phyloP scores from a whole-genome alignment of 2,329 filamentous ascomycete species.

The Westerdykella aurantiaca region DNA sequence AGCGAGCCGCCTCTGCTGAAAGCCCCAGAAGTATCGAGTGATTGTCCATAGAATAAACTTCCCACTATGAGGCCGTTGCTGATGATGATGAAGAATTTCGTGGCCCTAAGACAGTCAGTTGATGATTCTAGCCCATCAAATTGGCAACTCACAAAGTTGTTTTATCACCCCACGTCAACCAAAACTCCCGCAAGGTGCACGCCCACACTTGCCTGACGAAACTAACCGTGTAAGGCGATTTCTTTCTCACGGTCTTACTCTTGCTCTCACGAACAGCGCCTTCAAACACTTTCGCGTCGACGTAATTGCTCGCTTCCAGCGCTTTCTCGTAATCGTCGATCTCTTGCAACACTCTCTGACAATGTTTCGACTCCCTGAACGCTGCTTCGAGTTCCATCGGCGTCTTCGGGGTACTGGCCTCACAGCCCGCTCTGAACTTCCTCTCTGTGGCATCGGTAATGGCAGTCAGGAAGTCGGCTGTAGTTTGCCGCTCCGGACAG shows the following conservation, averaged over 20 bases:
- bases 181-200: slow-evolving; percentile 67
- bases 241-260: slow-evolving; percentile 59
- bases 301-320: slow-evolving; percentile 52
- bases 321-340: slow-evolving; percentile 56
- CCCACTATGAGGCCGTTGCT: slow-evolving; percentile 70
- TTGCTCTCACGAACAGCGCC: slow-evolving; percentile 60
- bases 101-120: slow-evolving; percentile 33
- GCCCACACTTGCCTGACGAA: slow-evolving; percentile 65
- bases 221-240: slow-evolving; percentile 70
- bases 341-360: slow-evolving; percentile 56
- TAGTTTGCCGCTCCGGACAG: slow-evolving; percentile 59
- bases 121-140: no score
- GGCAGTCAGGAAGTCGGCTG: slow-evolving; percentile 71
- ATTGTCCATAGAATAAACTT: slow-evolving; percentile 68
- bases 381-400: slow-evolving; percentile 62
- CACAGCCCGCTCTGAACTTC: slow-evolving; percentile 52
- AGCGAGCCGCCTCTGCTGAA: slow-evolving; percentile 59
- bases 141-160: slow-evolving; percentile 49
- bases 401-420: slow-evolving; percentile 62
- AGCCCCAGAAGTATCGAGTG: slow-evolving; percentile 54
- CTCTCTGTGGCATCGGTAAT: slow-evolving; percentile 69
- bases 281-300: slow-evolving; percentile 60
- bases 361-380: slow-evolving; percentile 59
- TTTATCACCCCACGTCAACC: slow-evolving; percentile 70
- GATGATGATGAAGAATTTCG: slow-evolving; percentile 73